Percentiles rank a stretch among this genome's conserved stretches.
Evolutionary conservation across 805 yeast species (phyloP).

Genomic region (Cyberlindnera euphorbiae): DNA sequence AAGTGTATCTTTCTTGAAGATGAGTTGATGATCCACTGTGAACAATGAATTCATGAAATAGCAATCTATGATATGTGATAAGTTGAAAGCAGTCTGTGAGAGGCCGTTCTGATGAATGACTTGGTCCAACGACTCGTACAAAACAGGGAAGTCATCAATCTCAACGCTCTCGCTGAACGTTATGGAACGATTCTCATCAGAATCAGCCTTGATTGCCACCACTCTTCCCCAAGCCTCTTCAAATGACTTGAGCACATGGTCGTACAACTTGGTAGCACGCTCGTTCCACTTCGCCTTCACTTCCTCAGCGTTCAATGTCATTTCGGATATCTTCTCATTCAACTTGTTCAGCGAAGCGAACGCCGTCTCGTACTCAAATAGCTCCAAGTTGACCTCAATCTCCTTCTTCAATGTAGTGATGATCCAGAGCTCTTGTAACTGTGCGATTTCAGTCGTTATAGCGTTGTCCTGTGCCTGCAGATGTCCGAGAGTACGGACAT

Average conservation of each 20-base stretch:
- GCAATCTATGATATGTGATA: conserved; percentile 16
- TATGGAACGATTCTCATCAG: conserved; percentile 3
- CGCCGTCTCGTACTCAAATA: conserved; percentile 24
- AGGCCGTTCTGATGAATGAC: conserved; percentile 10
- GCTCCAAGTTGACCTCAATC: conserved; percentile 21
- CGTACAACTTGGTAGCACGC: conserved; percentile 8
- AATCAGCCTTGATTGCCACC: conserved; percentile 4
- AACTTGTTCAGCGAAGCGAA: conserved; percentile 18
- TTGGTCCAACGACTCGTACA: conserved; percentile 13
- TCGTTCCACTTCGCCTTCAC: conserved; percentile 8
- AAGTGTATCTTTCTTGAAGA: conserved; percentile 7
- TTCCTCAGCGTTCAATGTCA: conserved; percentile 6
- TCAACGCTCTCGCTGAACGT: conserved; percentile 17
- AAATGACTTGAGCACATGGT: conserved; percentile 5
- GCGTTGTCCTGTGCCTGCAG: conserved; percentile 18
- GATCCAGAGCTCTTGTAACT: conserved; percentile 23
- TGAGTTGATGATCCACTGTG: conserved; percentile 1
- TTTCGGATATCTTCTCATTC: conserved; percentile 8
- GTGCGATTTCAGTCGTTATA: conserved; percentile 16
- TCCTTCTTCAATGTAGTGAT: conserved; percentile 21
- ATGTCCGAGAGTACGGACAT: conserved; percentile 15
- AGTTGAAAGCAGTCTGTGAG: conserved; percentile 9
- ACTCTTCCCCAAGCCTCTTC: conserved; percentile 15
- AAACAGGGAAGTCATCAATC: conserved; percentile 16
- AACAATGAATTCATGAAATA: conserved; percentile 12